Evolutionary conservation across 805 yeast genomes (phyloP).

Genomic region (Kluyveromyces aestuarii): DNA sequence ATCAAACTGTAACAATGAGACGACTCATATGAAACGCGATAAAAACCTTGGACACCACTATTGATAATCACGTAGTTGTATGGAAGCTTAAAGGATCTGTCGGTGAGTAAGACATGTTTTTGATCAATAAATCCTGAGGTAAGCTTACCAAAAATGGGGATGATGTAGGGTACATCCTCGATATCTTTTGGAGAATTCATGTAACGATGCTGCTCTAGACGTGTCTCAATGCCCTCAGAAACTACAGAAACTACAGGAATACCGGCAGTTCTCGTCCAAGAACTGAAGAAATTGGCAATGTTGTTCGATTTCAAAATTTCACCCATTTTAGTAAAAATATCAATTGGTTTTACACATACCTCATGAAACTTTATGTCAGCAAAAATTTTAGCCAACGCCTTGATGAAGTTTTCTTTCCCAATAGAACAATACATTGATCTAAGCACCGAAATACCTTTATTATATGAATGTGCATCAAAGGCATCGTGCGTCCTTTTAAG

Average conservation of each 20-base stretch:
- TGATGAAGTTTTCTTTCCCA: conserved; percentile 15
- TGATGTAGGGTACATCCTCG: conserved; percentile 53
- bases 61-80: conserved; percentile 15
- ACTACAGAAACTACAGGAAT: conserved; percentile 42
- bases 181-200: conserved; percentile 23
- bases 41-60: conserved; percentile 32
- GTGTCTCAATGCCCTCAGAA: conserved; percentile 19
- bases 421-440: conserved; percentile 20
- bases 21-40: conserved; percentile 39
- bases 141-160: conserved; percentile 39
- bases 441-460: conserved; percentile 25
- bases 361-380: conserved; percentile 10
- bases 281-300: conserved; percentile 25
- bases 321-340: conserved; percentile 21
- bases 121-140: conserved; percentile 13
- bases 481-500: conserved; percentile 19
- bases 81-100: conserved; percentile 16
- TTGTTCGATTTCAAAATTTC: conserved; percentile 17
- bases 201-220: conserved; percentile 34
- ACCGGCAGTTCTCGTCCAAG: conserved; percentile 57
- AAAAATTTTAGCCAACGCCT: conserved; percentile 13
- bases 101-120: conserved; percentile 20
- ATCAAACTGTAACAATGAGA: conserved; percentile 21
- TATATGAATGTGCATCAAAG: conserved; percentile 24
- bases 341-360: conserved; percentile 22